Evolutionary conservation across 257 asterid genomes (phyloP).

Genomic region (Fraxinus americana): DNA sequence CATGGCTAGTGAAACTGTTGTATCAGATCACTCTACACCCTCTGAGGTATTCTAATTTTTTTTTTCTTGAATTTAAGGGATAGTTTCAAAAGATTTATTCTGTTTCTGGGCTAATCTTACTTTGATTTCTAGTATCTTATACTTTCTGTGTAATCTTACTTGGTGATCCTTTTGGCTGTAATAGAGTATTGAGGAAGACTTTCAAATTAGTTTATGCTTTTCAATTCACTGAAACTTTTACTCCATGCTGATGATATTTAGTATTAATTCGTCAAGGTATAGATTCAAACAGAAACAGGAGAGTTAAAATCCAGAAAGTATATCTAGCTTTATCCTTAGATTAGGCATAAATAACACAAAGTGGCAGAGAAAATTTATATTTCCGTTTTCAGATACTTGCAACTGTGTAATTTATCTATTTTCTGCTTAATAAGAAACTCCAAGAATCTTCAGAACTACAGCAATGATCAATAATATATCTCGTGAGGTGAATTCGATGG

Average conservation of each 20-base stretch:
- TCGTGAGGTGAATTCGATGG: neutral
- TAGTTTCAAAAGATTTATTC: neutral
- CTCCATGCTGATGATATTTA: neutral
- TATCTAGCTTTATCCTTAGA: too few relatives aligned
- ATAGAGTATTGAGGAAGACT: too few relatives aligned
- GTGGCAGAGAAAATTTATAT: too few relatives aligned
- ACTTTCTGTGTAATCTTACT: neutral
- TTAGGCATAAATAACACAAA: too few relatives aligned
- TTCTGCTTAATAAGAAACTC: too few relatives aligned
- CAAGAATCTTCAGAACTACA: too few relatives aligned
- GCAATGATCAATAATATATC: too few relatives aligned
- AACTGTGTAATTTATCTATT: too few relatives aligned
- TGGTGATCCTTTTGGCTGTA: neutral
- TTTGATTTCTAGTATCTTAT: neutral
- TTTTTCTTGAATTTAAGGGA: neutral
- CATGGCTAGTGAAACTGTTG: constrained; percentile 75
- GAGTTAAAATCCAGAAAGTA: neutral
- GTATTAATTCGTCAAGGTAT: neutral
- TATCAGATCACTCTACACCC: constrained; percentile 50
- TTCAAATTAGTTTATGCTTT: neutral
- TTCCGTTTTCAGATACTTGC: too few relatives aligned
- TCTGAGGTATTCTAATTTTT: constrained; percentile 41
- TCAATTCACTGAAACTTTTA: neutral
- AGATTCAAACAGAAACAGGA: neutral
- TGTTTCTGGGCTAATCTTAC: neutral